phyloP scores from a whole-genome alignment of 2,329 filamentous ascomycete species.

The Fulvia fulva region DNA sequence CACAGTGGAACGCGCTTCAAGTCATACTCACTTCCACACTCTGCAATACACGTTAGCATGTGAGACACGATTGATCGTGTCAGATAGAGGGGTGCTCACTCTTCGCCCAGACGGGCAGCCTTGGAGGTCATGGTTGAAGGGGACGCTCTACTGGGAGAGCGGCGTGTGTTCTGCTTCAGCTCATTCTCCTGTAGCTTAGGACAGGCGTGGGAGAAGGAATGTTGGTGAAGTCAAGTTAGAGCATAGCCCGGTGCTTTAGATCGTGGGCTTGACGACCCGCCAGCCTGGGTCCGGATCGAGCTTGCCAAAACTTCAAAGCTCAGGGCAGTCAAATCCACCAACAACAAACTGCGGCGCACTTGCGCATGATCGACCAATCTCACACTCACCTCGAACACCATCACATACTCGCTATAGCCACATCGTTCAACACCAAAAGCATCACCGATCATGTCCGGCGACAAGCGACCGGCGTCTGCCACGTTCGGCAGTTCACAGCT shows the following conservation, averaged over 20 bases:
- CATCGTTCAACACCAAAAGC: background rate
- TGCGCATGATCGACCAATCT: background rate
- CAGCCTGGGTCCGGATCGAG: background rate
- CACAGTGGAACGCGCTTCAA: background rate
- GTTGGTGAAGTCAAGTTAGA: background rate
- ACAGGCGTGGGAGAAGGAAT: background rate
- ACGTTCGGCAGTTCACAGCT: conserved; percentile 76
- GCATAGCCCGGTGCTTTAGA: background rate
- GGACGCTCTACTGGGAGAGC: conserved; percentile 19
- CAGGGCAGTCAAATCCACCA: background rate
- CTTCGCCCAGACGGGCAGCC: conserved; percentile 67
- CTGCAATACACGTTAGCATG: conserved; percentile 43
- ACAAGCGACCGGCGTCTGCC: conserved; percentile 86
- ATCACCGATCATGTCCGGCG: conserved; percentile 66
- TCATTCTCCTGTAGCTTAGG: conserved; percentile 18
- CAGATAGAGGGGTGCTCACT: conserved; percentile 52
- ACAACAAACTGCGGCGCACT: background rate
- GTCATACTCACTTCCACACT: conserved; percentile 79
- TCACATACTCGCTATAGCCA: background rate
- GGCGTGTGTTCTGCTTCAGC: conserved; percentile 19
- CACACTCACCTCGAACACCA: background rate
- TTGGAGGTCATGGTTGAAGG: conserved; percentile 52
- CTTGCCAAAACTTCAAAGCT: too few relatives aligned
- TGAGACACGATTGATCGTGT: background rate
- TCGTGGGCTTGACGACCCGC: background rate